These are phyloP conservation scores for Coemansia sp. DNA, from an alignment of 192 early-diverging fungal species.

Conservation along the genomic window DNA sequence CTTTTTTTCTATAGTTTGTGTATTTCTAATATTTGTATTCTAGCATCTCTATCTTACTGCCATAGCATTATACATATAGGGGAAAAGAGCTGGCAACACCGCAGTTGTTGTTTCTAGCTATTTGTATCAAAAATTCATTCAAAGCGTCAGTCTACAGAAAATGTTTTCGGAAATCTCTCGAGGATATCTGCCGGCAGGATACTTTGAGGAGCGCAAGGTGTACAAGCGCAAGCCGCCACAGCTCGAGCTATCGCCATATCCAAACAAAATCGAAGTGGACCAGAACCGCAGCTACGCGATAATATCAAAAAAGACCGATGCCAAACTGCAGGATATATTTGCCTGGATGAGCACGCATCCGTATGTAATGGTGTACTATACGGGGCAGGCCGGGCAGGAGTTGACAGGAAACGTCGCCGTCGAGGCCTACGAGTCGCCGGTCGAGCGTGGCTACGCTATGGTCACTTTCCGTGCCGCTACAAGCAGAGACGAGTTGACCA, in stretches of 20 bases:
- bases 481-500: conserved; percentile 16
- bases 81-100: too few relatives aligned
- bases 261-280: conserved; percentile 45
- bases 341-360: conserved; percentile 45
- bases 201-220: conserved; percentile 17
- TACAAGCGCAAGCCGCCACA: conserved; percentile 23
- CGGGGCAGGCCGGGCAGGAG: background rate
- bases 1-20: too few relatives aligned
- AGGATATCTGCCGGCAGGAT: conserved; percentile 28
- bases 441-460: conserved; percentile 32
- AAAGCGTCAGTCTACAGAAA: too few relatives aligned
- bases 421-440: conserved; percentile 28
- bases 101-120: too few relatives aligned
- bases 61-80: background rate
- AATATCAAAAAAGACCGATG: background rate
- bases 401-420: conserved; percentile 27
- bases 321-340: conserved; percentile 10
- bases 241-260: conserved; percentile 19
- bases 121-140: too few relatives aligned
- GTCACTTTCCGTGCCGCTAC: conserved; percentile 23
- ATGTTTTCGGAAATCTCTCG: conserved; percentile 21
- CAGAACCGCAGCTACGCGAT: conserved; percentile 18
- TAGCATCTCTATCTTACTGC: background rate
- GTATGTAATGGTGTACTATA: conserved; percentile 16
- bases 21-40: too few relatives aligned